A percentile compares a stretch with the other conserved stretches of the same genome.
These are phyloP conservation scores for Cephaloascus albidus DNA, from an alignment of 805 yeast species.

Conservation along the genomic window DNA sequence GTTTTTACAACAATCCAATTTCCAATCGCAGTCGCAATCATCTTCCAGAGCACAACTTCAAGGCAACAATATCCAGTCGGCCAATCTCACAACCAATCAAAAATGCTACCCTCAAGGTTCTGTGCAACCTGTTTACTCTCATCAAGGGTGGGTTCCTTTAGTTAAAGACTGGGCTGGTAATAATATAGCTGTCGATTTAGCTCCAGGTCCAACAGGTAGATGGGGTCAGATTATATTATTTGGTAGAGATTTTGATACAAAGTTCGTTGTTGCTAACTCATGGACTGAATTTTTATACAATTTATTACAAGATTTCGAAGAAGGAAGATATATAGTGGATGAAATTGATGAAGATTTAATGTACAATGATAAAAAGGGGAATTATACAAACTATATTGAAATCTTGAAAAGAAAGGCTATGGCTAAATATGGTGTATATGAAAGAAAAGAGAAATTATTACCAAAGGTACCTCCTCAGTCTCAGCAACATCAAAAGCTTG, in stretches of 20 bases:
- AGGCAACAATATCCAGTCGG: slow-evolving; percentile 2
- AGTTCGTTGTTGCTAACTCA: slow-evolving; percentile 24
- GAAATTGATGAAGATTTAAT: slow-evolving; percentile 29
- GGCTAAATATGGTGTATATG: slow-evolving; percentile 24
- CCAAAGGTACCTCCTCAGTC: not conserved
- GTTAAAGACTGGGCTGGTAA: slow-evolving; percentile 32
- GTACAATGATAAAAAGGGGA: slow-evolving; percentile 15
- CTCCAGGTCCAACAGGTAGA: slow-evolving; percentile 24
- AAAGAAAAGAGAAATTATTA: not conserved
- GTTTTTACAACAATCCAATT: slow-evolving; percentile 12
- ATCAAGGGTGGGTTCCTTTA: slow-evolving; percentile 31
- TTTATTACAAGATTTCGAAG: slow-evolving; percentile 29
- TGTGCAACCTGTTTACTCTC: slow-evolving; percentile 23
- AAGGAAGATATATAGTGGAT: slow-evolving; percentile 18
- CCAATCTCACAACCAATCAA: slow-evolving; percentile 16
- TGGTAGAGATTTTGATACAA: slow-evolving; percentile 35
- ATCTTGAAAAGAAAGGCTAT: slow-evolving; percentile 31
- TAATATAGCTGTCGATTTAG: slow-evolving; percentile 30
- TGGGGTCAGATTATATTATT: slow-evolving; percentile 35
- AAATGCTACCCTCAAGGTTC: slow-evolving; percentile 27
- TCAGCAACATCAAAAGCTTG: not conserved
- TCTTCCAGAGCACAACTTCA: slow-evolving; percentile 6
- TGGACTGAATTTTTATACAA: slow-evolving; percentile 29
- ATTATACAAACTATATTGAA: slow-evolving; percentile 27
- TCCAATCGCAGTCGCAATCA: slow-evolving; percentile 2